Evolutionary conservation across 805 yeast species (phyloP).

Genomic region (Clavispora fructus): DNA sequence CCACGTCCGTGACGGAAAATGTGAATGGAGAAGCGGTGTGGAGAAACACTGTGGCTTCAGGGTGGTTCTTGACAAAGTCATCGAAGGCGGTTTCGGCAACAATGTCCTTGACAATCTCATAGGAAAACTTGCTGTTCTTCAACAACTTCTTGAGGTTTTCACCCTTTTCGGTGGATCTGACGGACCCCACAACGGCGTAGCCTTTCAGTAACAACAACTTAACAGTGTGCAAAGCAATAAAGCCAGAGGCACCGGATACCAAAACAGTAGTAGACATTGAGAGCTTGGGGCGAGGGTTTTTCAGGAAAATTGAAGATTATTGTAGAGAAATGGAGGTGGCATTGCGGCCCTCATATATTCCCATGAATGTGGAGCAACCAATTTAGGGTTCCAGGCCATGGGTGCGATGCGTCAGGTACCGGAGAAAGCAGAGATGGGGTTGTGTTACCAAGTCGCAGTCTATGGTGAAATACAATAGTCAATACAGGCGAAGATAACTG

Average conservation of each 20-base stretch:
- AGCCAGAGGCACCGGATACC: conserved; percentile 32
- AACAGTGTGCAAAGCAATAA: conserved; percentile 24
- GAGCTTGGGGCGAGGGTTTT: neutral
- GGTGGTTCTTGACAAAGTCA: conserved; percentile 38
- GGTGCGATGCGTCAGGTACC: no score
- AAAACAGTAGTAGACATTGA: conserved; percentile 15
- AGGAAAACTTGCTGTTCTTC: conserved; percentile 30
- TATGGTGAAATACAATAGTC: no score
- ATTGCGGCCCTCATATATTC: no score
- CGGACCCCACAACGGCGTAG: conserved; percentile 23
- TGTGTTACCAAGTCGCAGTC: no score
- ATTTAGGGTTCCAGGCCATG: no score
- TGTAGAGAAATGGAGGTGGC: no score
- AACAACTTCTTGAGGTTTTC: conserved; percentile 19
- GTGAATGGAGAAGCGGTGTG: conserved; percentile 64
- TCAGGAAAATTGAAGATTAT: neutral
- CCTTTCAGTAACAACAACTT: conserved; percentile 19
- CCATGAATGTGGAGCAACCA: no score
- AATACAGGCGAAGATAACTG: no score
- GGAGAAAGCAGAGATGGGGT: no score
- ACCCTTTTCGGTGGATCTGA: conserved; percentile 20
- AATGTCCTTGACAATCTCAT: conserved; percentile 46
- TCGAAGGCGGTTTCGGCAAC: conserved; percentile 41
- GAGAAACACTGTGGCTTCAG: conserved; percentile 48
- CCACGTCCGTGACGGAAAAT: conserved; percentile 40